phyloP scores from a whole-genome alignment of 1,139 yeast species.

The Kurtzmaniella quercitrusa region DNA sequence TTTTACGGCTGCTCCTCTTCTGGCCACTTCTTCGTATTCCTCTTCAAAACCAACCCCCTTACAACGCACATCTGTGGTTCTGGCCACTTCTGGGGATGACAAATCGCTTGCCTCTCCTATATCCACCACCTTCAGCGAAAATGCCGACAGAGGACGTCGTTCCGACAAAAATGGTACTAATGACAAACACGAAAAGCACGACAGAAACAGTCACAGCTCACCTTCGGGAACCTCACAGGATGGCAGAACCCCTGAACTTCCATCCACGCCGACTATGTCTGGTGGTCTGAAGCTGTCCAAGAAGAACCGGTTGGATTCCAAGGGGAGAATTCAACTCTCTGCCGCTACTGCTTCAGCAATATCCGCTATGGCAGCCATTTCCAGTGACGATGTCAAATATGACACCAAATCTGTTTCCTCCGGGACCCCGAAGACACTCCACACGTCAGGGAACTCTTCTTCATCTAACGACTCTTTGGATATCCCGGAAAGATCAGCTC shows the following conservation, averaged over 20 bases:
- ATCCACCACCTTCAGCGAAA: not conserved
- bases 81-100: not conserved
- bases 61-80: not conserved
- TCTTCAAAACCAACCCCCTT: not conserved
- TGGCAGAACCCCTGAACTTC: not conserved
- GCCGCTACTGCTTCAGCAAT: conserved; percentile 6
- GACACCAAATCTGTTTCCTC: not conserved
- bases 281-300: not conserved
- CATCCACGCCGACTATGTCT: not conserved
- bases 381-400: not conserved
- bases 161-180: not conserved
- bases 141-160: not conserved
- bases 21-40: not conserved
- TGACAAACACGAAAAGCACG: too few relatives aligned
- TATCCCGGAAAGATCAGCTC: conserved; percentile 9
- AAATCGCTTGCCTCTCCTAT: not conserved
- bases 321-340: conserved; percentile 6
- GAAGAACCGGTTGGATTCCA: conserved; percentile 4
- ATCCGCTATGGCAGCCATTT: conserved; percentile 6
- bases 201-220: not conserved
- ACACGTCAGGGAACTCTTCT: not conserved
- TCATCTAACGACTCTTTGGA: conserved; percentile 2
- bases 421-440: not conserved
- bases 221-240: not conserved
- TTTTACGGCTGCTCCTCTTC: not conserved